A percentile compares a stretch with the other conserved stretches of the same genome.
These are phyloP conservation scores for Dacryopinax spathularia DNA, from an alignment of 768 basidiomycete genomes.

Conservation along the genomic window DNA sequence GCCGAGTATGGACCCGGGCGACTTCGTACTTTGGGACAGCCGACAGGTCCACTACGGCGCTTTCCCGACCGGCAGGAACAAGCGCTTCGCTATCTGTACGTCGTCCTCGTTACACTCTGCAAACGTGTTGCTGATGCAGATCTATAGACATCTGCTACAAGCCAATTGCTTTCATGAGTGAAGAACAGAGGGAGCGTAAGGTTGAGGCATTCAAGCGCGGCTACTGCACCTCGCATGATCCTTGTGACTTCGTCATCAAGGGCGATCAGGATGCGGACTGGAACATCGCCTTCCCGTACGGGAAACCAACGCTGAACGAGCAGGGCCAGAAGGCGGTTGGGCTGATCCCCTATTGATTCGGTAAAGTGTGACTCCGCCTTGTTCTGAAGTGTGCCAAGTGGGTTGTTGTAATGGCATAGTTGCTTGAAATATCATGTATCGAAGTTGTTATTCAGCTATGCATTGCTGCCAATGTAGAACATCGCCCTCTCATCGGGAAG, in stretches of 20 bases:
- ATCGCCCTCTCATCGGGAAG: too few species aligned
- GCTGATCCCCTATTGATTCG: background rate
- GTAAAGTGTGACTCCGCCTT: too few species aligned
- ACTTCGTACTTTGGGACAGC: slow-evolving; percentile 23
- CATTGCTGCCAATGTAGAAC: too few species aligned
- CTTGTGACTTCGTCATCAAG: slow-evolving; percentile 6
- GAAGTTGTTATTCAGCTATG: too few species aligned
- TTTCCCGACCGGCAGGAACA: slow-evolving; percentile 13
- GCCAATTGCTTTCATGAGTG: slow-evolving; percentile 13
- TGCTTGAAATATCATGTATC: too few species aligned
- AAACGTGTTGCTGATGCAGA: too few species aligned
- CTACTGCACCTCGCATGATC: slow-evolving; percentile 15
- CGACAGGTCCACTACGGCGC: slow-evolving; percentile 14
- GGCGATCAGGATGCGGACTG: background rate
- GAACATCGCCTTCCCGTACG: background rate
- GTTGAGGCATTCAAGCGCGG: slow-evolving; percentile 14
- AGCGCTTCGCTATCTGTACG: slow-evolving; percentile 17
- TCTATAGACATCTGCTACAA: slow-evolving; percentile 17
- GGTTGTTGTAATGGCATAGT: too few species aligned
- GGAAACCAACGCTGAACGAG: background rate
- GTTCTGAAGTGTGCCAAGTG: too few species aligned
- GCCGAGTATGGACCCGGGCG: slow-evolving; percentile 19
- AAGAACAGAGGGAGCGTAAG: slow-evolving; percentile 12
- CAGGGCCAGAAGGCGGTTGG: background rate
- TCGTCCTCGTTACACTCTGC: background rate